A percentile compares a stretch with the other conserved stretches of the same genome.
phyloP scores from a whole-genome alignment of 352 stramenopile genomes.

The Pilasporangium apinafurcum region DNA sequence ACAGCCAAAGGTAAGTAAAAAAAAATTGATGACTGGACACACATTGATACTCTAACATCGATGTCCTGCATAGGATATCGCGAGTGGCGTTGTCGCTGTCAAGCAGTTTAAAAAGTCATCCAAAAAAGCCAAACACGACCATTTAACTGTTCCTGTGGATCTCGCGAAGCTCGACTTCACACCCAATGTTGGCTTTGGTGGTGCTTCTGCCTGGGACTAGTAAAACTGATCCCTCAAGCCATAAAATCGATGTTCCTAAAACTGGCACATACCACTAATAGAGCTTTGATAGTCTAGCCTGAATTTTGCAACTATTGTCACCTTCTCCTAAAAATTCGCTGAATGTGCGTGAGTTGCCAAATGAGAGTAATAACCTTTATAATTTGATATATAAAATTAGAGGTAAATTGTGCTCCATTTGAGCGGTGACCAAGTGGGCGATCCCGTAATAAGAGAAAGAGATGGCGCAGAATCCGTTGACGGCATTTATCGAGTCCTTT shows the following conservation, averaged over 20 bases:
- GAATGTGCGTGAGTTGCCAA: constrained; percentile 1
- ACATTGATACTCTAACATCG: not conserved
- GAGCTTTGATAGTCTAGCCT: too few relatives aligned
- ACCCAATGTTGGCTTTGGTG: constrained; percentile 57
- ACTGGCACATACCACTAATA: not conserved
- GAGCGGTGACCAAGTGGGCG: too few relatives aligned
- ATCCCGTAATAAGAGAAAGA: constrained; percentile 6
- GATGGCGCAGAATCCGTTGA: constrained; percentile 65
- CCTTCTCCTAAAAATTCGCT: not conserved
- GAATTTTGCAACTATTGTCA: too few relatives aligned
- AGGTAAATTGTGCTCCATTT: constrained; percentile 1
- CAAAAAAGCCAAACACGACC: constrained; percentile 20
- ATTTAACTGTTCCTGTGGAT: constrained; percentile 24
- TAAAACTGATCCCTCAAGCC: not conserved
- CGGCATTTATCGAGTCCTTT: constrained; percentile 62
- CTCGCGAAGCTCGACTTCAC: constrained; percentile 58
- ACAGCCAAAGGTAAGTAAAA: constrained; percentile 27
- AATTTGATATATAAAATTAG: constrained; percentile 3
- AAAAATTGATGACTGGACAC: not conserved
- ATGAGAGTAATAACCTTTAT: not conserved
- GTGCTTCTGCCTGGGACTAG: constrained; percentile 71
- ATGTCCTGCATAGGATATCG: constrained; percentile 29
- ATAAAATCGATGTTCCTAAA: not conserved
- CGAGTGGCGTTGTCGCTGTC: constrained; percentile 66
- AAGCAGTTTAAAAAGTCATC: constrained; percentile 77